phyloP scores from a whole-genome alignment of 2,329 filamentous ascomycete genomes.

The Penicillium sp. region DNA sequence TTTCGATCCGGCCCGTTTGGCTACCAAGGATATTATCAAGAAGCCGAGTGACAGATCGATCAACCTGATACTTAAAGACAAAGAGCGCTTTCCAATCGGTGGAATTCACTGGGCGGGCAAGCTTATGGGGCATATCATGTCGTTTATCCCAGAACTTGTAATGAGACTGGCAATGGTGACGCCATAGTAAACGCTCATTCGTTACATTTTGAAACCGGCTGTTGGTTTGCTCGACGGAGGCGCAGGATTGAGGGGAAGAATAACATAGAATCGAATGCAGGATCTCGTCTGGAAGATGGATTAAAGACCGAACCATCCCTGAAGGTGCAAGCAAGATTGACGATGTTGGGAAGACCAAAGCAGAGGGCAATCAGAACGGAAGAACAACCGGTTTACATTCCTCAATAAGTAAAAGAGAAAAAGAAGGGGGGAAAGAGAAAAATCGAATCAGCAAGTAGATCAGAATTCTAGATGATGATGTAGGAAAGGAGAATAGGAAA shows the following conservation, averaged over 20 bases:
- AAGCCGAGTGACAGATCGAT: constrained; percentile 51
- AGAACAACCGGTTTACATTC: not conserved
- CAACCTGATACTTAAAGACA: constrained; percentile 53
- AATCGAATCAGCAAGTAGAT: not conserved
- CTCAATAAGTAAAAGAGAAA: not conserved
- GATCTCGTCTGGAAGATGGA: constrained; percentile 73
- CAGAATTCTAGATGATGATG: not conserved
- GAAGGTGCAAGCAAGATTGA: constrained; percentile 3
- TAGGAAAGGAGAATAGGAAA: not conserved
- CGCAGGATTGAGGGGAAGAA: constrained; percentile 51
- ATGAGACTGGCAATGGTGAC: constrained; percentile 63
- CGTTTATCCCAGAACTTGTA: constrained; percentile 73
- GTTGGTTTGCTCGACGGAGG: constrained; percentile 58
- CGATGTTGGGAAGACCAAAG: not conserved
- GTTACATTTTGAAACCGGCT: constrained; percentile 63
- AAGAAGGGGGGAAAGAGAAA: not conserved
- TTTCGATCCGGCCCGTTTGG: constrained; percentile 66
- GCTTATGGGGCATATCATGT: constrained; percentile 59
- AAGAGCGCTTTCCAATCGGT: constrained; percentile 75
- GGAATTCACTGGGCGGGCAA: constrained; percentile 51
- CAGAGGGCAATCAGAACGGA: not conserved
- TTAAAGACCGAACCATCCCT: constrained; percentile 36
- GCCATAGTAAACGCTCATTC: constrained; percentile 76
- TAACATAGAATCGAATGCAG: constrained; percentile 73
- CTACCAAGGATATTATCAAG: constrained; percentile 69